Evolutionary conservation across 345 rosid species (phyloP), one percentile per base, ranked within the genome.

Genomic region (thale cress (Arabidopsis thaliana)): DNA sequence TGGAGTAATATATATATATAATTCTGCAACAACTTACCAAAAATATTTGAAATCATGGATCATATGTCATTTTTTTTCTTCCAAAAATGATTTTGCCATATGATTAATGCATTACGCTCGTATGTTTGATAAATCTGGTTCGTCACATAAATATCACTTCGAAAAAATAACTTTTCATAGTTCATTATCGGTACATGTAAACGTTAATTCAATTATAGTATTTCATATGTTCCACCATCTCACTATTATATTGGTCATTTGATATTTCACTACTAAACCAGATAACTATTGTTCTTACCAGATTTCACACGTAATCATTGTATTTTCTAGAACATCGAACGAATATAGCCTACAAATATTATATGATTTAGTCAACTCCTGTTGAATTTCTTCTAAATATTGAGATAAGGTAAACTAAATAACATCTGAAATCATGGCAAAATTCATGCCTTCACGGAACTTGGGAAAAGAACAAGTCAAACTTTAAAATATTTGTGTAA

Each of bases 391-490:
- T 55, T 60, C 11, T 14, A 32, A n/a, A 42, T 11, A 22, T 69
- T 30, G 56, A 36, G 80, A 76, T 76, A 71, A 57, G 72, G 20
- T 77, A 6, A 77, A 71, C 40, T 58, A 71, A 38, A 14, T 46
- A 57, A 55, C 71, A 44, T 70, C 48, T 61, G 32, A 57, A 44
- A 70, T 23, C 30, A 56, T 57, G 72, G 80, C 76, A 57, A 41
- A 71, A 30, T 57, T 77, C 80, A 77, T 77, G 80, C 76, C 72
- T 71, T 36, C 76, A 71, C 20, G 44, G 52, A 46, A 71, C 61
- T 49, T 70, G 72, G 72, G 76, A 71, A 38, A 71, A 28, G 46
- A 71, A 64, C 23, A 57, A 64, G 80, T 77, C 76, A 71, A 77
- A 41, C 56, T 48, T 50, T 65, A 25, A 45, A 55, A 45, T 69